Percentiles rank a stretch among this genome's conserved stretches.
These are phyloP conservation scores for Madurella fahalii DNA, from an alignment of 2,329 filamentous ascomycete genomes.

Conservation along the genomic window DNA sequence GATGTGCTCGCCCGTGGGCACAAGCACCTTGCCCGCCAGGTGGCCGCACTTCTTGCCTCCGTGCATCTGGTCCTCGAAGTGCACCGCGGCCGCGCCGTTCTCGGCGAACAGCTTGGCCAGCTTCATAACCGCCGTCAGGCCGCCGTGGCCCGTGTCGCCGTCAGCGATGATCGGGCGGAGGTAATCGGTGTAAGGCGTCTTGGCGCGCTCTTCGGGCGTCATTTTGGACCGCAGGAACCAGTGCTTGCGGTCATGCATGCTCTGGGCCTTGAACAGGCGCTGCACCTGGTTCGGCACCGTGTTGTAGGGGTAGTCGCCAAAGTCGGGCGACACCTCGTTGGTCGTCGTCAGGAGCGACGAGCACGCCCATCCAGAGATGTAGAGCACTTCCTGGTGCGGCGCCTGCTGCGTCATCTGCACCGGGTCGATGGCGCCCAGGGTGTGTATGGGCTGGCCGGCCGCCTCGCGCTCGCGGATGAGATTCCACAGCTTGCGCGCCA, in stretches of 20 bases:
- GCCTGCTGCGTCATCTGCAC: constrained; percentile 99
- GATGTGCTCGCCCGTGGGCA: constrained; percentile 92
- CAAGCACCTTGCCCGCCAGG: constrained; percentile 90
- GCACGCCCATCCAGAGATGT: constrained; percentile 96
- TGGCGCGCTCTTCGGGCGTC: constrained; percentile 65
- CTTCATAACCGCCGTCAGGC: constrained; percentile 88
- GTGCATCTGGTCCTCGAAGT: constrained; percentile 97
- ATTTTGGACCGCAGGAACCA: constrained; percentile 82
- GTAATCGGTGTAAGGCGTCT: constrained; percentile 84
- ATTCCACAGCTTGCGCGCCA: constrained; percentile 93
- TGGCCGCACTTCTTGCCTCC: constrained; percentile 99
- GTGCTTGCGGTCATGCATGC: constrained; percentile 93
- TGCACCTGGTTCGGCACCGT: constrained; percentile 98
- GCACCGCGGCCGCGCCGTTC: constrained; percentile 91
- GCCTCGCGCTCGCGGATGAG: constrained; percentile 73
- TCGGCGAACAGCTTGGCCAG: constrained; percentile 96
- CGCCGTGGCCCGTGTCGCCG: constrained; percentile 93
- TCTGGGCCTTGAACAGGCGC: constrained; percentile 91
- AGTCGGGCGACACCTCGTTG: constrained; percentile 96
- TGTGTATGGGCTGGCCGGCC: constrained; percentile 85
- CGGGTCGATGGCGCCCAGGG: constrained; percentile 97
- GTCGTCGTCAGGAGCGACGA: constrained; percentile 88
- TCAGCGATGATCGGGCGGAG: constrained; percentile 93
- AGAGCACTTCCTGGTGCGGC: constrained; percentile 89
- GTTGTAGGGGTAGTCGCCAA: constrained; percentile 98